Evolutionary conservation across 2,329 filamentous ascomycete species (phyloP).

Genomic region (Gyromitra esculenta): DNA sequence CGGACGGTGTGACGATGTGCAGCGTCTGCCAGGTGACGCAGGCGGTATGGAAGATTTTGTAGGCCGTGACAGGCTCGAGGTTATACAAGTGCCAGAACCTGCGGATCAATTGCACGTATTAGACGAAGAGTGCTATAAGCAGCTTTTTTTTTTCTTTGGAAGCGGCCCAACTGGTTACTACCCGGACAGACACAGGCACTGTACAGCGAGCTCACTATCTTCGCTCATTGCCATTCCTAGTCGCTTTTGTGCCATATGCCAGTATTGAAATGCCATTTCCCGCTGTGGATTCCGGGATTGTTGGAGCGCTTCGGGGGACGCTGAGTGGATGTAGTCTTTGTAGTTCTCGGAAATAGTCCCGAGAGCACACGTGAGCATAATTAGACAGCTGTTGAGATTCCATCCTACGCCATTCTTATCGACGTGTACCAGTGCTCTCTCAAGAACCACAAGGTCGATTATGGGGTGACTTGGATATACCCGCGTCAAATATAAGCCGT

Average conservation of each 20-base stretch:
- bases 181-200: slow-evolving; percentile 58
- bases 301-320: background rate
- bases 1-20: slow-evolving; percentile 31
- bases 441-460: slow-evolving; percentile 58
- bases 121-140: slow-evolving; percentile 58
- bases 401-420: slow-evolving; percentile 58
- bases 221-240: slow-evolving; percentile 57
- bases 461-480: slow-evolving; percentile 61
- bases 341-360: slow-evolving; percentile 58
- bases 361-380: slow-evolving; percentile 59
- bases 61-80: slow-evolving; percentile 61
- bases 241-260: slow-evolving; percentile 58
- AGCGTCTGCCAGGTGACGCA: slow-evolving; percentile 50
- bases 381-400: slow-evolving; percentile 59
- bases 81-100: slow-evolving; percentile 60
- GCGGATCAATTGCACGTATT: slow-evolving; percentile 61
- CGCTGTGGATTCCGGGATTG: slow-evolving; percentile 41
- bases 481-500: slow-evolving; percentile 59
- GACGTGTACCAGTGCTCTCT: slow-evolving; percentile 55
- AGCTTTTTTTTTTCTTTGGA: slow-evolving; percentile 13
- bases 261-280: slow-evolving; percentile 58
- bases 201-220: slow-evolving; percentile 59
- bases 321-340: slow-evolving; percentile 33
- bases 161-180: slow-evolving; percentile 28
- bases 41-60: slow-evolving; percentile 60